These are phyloP conservation scores for Jaminaea rosea DNA, from an alignment of 1,284 basidiomycete species.

Conservation along the genomic window DNA sequence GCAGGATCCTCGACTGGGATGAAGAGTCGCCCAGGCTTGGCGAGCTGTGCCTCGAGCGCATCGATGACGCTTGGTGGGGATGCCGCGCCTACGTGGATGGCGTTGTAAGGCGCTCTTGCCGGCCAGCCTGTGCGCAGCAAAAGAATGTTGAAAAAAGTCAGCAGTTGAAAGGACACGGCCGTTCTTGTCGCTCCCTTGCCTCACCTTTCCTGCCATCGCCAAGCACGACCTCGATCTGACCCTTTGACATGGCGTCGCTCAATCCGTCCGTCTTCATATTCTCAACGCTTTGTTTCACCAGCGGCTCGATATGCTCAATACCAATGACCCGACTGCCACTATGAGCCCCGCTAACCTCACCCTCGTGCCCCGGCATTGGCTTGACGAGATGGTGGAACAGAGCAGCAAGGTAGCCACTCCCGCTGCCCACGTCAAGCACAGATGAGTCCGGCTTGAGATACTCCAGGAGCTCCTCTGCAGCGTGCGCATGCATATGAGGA, in stretches of 20 bases:
- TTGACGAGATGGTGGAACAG: constrained; percentile 39
- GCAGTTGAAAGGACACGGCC: not conserved
- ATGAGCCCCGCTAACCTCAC: not conserved
- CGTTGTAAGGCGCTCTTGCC: constrained; percentile 63
- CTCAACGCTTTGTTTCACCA: constrained; percentile 55
- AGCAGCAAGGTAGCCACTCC: constrained; percentile 33
- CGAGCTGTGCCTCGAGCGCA: constrained; percentile 64
- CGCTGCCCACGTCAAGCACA: constrained; percentile 62
- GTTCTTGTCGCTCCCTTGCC: not conserved
- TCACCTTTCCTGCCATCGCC: constrained; percentile 74
- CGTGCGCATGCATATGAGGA: constrained; percentile 78
- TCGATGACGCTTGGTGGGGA: constrained; percentile 58
- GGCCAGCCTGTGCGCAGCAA: constrained; percentile 14
- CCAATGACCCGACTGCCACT: constrained; percentile 65
- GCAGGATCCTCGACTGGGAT: constrained; percentile 67
- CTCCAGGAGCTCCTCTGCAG: constrained; percentile 62
- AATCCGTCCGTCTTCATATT: constrained; percentile 68
- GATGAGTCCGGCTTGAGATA: constrained; percentile 61
- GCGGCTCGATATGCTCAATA: constrained; percentile 69
- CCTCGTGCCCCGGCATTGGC: not conserved
- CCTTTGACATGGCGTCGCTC: constrained; percentile 52
- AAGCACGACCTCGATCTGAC: constrained; percentile 58
- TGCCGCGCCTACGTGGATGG: constrained; percentile 91
- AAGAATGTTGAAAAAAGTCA: constrained; percentile 1
- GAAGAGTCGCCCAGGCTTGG: constrained; percentile 78